Conservation (phyloP, 306 rosid species). For the Hippophae tibetana region DNA sequence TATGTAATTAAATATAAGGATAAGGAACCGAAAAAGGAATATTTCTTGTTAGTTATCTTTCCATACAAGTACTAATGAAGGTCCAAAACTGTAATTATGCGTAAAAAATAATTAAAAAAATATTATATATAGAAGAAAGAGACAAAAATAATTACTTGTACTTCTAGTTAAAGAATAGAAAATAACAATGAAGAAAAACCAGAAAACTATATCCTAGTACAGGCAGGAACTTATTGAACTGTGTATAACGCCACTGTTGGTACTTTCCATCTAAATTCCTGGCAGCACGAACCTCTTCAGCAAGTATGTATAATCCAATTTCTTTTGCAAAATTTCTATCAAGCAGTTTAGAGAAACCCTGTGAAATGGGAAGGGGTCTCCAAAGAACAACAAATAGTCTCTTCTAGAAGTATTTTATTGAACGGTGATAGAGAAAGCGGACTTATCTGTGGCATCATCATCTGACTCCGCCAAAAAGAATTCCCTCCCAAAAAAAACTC, state of each 20-base stretch:
- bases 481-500: conserved; percentile 19
- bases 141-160: too few species aligned
- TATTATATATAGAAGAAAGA: too few species aligned
- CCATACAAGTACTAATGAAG: too few species aligned
- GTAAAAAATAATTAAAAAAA: too few species aligned
- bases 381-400: conserved; percentile 22
- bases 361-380: conserved; percentile 21
- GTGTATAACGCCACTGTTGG: conserved; percentile 9
- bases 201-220: too few species aligned
- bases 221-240: not conserved
- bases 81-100: too few species aligned
- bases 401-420: conserved; percentile 26
- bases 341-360: conserved; percentile 26
- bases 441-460: conserved; percentile 20
- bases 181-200: too few species aligned
- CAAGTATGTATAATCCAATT: conserved; percentile 25
- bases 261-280: conserved; percentile 39
- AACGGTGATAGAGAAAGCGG: conserved; percentile 19
- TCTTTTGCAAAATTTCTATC: conserved; percentile 28
- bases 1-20: too few species aligned
- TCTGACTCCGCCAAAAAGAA: conserved; percentile 30
- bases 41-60: too few species aligned
- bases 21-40: too few species aligned
- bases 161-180: too few species aligned
- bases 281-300: conserved; percentile 24